These are phyloP conservation scores for Closterium sp. DNA, from an alignment of 139 green algal species.

Conservation along the genomic window DNA sequence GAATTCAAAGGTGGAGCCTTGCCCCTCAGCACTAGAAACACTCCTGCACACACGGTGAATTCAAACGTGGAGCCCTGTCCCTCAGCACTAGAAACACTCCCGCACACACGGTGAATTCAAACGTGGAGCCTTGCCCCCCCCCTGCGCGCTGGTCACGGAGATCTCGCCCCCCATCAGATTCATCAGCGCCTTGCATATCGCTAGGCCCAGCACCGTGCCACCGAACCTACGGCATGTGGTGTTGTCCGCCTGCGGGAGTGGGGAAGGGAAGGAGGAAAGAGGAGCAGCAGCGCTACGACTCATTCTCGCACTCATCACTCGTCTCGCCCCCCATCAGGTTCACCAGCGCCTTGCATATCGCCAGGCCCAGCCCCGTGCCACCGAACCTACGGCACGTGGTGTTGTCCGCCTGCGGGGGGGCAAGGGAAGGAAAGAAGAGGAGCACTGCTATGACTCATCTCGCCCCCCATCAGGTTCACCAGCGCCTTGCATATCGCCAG, in stretches of 20 bases:
- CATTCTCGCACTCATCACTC: too few species aligned
- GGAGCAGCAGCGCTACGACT: too few species aligned
- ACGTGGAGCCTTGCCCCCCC: too few species aligned
- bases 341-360: constrained; percentile 24
- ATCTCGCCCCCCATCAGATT: constrained; percentile 23
- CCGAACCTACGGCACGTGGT: background rate
- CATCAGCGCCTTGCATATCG: constrained; percentile 24
- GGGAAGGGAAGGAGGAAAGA: too few species aligned
- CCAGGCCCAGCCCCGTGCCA: constrained; percentile 21
- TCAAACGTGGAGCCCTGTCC: background rate
- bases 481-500: constrained; percentile 28
- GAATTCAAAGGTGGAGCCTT: too few species aligned
- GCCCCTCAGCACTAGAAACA: too few species aligned
- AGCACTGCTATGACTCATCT: background rate
- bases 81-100: background rate
- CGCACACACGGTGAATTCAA: too few species aligned
- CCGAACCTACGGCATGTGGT: background rate
- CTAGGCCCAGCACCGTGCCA: constrained; percentile 9
- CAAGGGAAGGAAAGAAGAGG: background rate
- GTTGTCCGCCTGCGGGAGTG: background rate
- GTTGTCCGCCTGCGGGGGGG: background rate
- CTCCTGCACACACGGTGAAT: background rate
- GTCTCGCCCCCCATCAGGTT: constrained; percentile 5
- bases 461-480: constrained; percentile 13
- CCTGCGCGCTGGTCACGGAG: background rate